Evolutionary conservation across 176 grass and related monocot species (phyloP).

Genomic region (Chrysopogon serrulatus): DNA sequence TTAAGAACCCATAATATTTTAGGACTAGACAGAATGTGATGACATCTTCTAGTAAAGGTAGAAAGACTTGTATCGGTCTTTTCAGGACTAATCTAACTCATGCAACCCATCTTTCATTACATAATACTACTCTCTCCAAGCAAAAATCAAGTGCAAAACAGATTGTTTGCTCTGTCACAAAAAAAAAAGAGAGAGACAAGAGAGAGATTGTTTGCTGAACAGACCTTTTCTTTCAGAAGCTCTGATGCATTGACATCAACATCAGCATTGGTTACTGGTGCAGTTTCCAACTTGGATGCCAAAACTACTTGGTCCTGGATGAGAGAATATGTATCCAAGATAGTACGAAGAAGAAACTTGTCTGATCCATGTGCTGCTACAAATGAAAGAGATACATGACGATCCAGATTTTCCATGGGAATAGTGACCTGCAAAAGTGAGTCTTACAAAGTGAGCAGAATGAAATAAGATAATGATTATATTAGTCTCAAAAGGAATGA

Average conservation of each 20-base stretch:
- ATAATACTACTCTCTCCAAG: background rate
- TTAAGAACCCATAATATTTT: background rate
- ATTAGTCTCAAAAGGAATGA: background rate
- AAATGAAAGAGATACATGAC: conserved; percentile 79
- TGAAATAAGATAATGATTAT: too few species aligned
- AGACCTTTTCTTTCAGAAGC: conserved; percentile 92
- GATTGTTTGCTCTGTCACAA: background rate
- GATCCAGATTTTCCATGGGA: conserved; percentile 69
- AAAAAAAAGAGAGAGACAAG: too few species aligned
- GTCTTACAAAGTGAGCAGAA: too few species aligned
- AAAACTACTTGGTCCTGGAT: conserved; percentile 72
- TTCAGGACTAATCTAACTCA: background rate
- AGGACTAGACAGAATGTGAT: background rate
- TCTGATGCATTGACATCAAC: conserved; percentile 52
- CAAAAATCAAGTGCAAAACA: conserved; percentile 15
- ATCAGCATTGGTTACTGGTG: conserved; percentile 47
- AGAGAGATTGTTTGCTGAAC: background rate
- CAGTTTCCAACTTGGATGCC: conserved; percentile 56
- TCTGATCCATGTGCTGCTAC: conserved; percentile 84
- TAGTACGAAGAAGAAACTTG: conserved; percentile 70
- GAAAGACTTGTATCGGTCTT: background rate
- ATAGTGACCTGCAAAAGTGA: conserved; percentile 73
- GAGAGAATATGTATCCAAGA: conserved; percentile 61
- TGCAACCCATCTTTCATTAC: background rate
- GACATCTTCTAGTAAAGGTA: background rate